Percentiles rank a stretch among this genome's conserved stretches.
These are phyloP conservation scores for Chaetothyriales sp. DNA, from an alignment of 2,329 filamentous ascomycete genomes.

Conservation along the genomic window DNA sequence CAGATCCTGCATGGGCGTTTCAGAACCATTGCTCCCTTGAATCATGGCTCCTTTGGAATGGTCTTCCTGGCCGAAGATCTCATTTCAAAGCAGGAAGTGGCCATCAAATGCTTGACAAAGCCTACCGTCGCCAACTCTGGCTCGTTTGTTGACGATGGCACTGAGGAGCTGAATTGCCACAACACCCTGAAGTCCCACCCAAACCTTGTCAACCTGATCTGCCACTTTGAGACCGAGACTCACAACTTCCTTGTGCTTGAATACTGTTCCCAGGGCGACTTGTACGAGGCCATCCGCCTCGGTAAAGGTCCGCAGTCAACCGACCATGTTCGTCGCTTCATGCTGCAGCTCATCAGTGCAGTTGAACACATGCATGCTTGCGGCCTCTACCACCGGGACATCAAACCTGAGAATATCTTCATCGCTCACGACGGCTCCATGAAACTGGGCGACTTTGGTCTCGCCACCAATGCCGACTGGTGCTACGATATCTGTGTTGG, in stretches of 20 bases:
- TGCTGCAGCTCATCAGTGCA: slow-evolving; percentile 82
- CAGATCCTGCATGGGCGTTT: slow-evolving; percentile 79
- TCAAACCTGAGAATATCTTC: slow-evolving; percentile 99
- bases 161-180: slow-evolving; percentile 54
- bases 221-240: slow-evolving; percentile 80
- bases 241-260: slow-evolving; percentile 89
- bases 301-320: slow-evolving; percentile 82
- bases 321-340: slow-evolving; percentile 91
- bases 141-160: slow-evolving; percentile 46
- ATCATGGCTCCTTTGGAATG: slow-evolving; percentile 97
- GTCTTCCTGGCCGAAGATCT: slow-evolving; percentile 84
- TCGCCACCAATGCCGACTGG: slow-evolving; percentile 80
- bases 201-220: slow-evolving; percentile 84
- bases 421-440: slow-evolving; percentile 69
- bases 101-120: slow-evolving; percentile 94
- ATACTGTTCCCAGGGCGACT: slow-evolving; percentile 84
- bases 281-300: slow-evolving; percentile 91
- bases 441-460: slow-evolving; percentile 94
- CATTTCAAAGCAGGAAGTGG: slow-evolving; percentile 62
- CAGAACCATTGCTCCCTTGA: slow-evolving; percentile 80
- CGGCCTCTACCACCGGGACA: slow-evolving; percentile 89
- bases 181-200: slow-evolving; percentile 61
- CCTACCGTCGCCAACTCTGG: slow-evolving; percentile 22
- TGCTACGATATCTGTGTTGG: slow-evolving; percentile 86
- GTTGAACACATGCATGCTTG: slow-evolving; percentile 82